A percentile compares a stretch with the other conserved stretches of the same genome.
phyloP scores from a whole-genome alignment of 164 flowering plant genomes.

The Chimonanthus salicifolius region DNA sequence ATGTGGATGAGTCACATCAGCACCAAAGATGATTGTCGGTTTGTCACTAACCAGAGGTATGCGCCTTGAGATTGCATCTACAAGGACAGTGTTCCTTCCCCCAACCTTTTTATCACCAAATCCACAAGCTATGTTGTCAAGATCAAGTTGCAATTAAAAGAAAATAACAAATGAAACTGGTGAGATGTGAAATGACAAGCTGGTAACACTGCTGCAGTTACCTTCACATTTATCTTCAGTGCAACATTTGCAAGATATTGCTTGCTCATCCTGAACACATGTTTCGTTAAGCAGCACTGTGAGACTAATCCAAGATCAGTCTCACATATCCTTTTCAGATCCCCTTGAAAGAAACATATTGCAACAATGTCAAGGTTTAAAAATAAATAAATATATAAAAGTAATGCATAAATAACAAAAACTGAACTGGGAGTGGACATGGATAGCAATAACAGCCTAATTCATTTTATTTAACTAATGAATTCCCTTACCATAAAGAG shows the following conservation, averaged over 20 bases:
- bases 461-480: neutral
- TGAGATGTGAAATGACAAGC: neutral
- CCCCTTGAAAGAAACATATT: slow-evolving; percentile 39
- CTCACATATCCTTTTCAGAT: slow-evolving; percentile 86
- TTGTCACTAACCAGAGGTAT: slow-evolving; percentile 80
- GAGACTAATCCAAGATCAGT: slow-evolving; percentile 91
- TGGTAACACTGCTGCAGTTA: neutral
- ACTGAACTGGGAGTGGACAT: neutral
- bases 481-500: slow-evolving; percentile 63
- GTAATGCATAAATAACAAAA: neutral
- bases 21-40: slow-evolving; percentile 96
- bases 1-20: slow-evolving; percentile 99
- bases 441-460: neutral
- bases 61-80: slow-evolving; percentile 84
- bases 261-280: slow-evolving; percentile 66
- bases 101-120: slow-evolving; percentile 40
- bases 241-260: slow-evolving; percentile 91
- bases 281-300: slow-evolving; percentile 83
- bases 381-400: neutral
- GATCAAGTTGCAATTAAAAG: no score
- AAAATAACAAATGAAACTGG: neutral
- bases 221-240: slow-evolving; percentile 83
- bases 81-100: slow-evolving; percentile 86
- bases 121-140: neutral
- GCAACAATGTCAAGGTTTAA: neutral